Percentiles rank a stretch among this genome's conserved stretches.
These are phyloP conservation scores for Leccinellum luteum DNA, from an alignment of 768 basidiomycete genomes.

Conservation along the genomic window DNA sequence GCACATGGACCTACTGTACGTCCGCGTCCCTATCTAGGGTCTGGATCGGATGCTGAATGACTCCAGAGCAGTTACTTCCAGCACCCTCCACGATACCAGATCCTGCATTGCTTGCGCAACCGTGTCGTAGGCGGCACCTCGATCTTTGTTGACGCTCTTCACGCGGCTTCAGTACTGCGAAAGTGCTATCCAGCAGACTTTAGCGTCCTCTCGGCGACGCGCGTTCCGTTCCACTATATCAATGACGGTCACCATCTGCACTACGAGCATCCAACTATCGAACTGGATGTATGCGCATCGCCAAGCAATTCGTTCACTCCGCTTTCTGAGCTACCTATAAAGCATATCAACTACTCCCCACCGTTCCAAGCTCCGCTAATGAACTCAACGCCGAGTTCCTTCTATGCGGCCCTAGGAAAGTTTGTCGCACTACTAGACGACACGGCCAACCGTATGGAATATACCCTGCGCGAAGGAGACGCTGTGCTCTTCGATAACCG, in stretches of 20 bases:
- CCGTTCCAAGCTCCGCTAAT: conserved; percentile 88
- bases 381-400: conserved; percentile 45
- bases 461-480: conserved; percentile 78
- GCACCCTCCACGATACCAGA: conserved; percentile 87
- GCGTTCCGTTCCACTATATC: conserved; percentile 87
- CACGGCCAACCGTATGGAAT: conserved; percentile 49
- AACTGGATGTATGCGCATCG: conserved; percentile 41
- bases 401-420: conserved; percentile 58
- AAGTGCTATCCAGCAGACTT: conserved; percentile 49
- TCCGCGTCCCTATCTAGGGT: conserved; percentile 7
- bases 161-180: conserved; percentile 57
- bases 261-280: conserved; percentile 70
- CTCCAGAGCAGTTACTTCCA: conserved; percentile 71
- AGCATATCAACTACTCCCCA: conserved; percentile 86
- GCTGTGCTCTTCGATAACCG: conserved; percentile 92
- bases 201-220: conserved; percentile 53
- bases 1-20: conserved; percentile 91
- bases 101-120: conserved; percentile 88
- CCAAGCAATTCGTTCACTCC: conserved; percentile 2
- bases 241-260: conserved; percentile 87
- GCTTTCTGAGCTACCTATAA: conserved; percentile 35
- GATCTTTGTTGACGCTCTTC: conserved; percentile 80
- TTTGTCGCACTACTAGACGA: conserved; percentile 63
- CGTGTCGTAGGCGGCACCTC: conserved; percentile 81
- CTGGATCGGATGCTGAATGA: background rate